Base-by-base conservation (phyloP, 495 filamentous ascomycete species). In the Annulohypoxylon maeteangense region DNA sequence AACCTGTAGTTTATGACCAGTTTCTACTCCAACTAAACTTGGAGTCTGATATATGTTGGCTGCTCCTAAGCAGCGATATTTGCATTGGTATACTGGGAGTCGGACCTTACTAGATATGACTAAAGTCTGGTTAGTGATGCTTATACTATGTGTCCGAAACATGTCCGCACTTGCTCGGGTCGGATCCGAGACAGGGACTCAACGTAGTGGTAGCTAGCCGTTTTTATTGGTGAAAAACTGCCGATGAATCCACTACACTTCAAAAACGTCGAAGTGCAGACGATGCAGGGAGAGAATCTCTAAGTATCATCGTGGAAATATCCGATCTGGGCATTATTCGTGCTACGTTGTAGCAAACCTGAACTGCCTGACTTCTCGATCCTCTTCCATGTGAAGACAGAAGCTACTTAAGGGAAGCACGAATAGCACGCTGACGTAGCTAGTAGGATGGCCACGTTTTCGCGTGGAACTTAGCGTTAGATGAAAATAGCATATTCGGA, bases 201-300 rank as follows among this genome's bases (percentile, higher is more conserved):
- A 18, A 34, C n/a, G n/a, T 32, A 18, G 27, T 16, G 50, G 29
- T 54, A 58, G 40, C 20, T 18, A 51, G 42, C 23, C n/a, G 31
- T 54, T 22, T 31, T 51, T 14, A 66, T 66, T 66, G 63, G 63
- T 59, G 22, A 31, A 20, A 29, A 66, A 40, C 44, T 59, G 32
- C 63, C 63, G 63, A 58, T 7, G 27, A 66, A 31, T 42, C 63
- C 63, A 66, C 63, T 38, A 50, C 32, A n/a, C 54, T 51, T 50
- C 18, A 22, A 25, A 51, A 29, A 27, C 63, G 12, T 45, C 40
- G 27, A 58, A 31, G 22, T 32, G 32, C 31, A 51, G 44, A 50
- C 3, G 63, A 29, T 27, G 8, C 7, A 20, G 42, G 16, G 31
- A 51, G 38, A 56, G 50, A 40, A 31, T 25, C 36, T 27, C 22